These are phyloP conservation scores for Aquilaria malaccensis DNA, from an alignment of 345 rosid species.

Conservation along the genomic window DNA sequence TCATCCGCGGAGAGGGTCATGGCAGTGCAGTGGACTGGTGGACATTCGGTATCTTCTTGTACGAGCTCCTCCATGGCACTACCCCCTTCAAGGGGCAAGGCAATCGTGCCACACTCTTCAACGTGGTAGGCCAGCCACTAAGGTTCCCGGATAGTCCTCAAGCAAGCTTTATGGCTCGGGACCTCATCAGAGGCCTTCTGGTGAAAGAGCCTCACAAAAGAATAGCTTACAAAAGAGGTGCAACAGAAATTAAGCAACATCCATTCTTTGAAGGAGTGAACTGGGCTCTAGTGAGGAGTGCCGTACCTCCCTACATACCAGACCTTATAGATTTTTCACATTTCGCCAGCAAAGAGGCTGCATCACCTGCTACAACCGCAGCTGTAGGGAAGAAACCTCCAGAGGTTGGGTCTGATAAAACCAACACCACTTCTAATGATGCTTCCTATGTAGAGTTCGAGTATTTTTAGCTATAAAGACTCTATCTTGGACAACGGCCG, in stretches of 20 bases:
- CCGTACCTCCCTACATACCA: slow-evolving; percentile 78
- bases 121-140: slow-evolving; percentile 81
- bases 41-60: slow-evolving; percentile 84
- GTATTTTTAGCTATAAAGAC: slow-evolving; percentile 34
- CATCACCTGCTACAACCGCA: slow-evolving; percentile 13
- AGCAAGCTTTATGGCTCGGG: slow-evolving; percentile 60
- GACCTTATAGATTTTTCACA: slow-evolving; percentile 63
- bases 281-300: slow-evolving; percentile 86
- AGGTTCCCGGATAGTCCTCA: slow-evolving; percentile 72
- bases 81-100: slow-evolving; percentile 93
- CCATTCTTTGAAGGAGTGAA: slow-evolving; percentile 86
- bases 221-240: slow-evolving; percentile 78
- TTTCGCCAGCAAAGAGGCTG: slow-evolving; percentile 44
- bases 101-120: slow-evolving; percentile 79
- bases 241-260: slow-evolving; percentile 88
- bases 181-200: slow-evolving; percentile 66
- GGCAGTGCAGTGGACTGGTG: slow-evolving; percentile 99
- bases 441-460: slow-evolving; percentile 50
- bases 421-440: slow-evolving; percentile 15
- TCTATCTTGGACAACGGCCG: background rate
- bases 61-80: slow-evolving; percentile 73
- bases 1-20: slow-evolving; percentile 93
- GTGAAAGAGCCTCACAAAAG: slow-evolving; percentile 81
- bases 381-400: slow-evolving; percentile 12
- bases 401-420: slow-evolving; percentile 19